Conservation (phyloP, 1,139 yeast genomes). For the Chernovozyma aurita region DNA sequence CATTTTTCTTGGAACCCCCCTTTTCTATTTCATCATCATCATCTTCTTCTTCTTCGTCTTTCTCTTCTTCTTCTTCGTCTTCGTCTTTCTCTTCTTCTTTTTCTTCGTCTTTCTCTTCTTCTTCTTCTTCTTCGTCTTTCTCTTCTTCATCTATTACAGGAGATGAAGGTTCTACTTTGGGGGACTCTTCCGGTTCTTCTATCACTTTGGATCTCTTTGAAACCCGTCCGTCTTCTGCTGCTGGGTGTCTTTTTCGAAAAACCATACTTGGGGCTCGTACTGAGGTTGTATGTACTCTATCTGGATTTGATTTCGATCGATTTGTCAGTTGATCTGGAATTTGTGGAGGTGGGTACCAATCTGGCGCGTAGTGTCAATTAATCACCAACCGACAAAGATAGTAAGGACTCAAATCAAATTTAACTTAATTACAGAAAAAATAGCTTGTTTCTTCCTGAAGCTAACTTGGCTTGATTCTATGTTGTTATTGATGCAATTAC, state of each 20-base stretch:
- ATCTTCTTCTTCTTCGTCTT: constrained; percentile 10
- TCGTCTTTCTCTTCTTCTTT: constrained; percentile 17
- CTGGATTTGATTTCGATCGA: too few relatives aligned
- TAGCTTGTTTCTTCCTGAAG: too few relatives aligned
- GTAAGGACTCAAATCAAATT: too few relatives aligned
- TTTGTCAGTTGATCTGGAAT: too few relatives aligned
- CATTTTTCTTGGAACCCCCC: constrained; percentile 17
- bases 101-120: constrained; percentile 11
- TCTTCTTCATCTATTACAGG: constrained; percentile 11
- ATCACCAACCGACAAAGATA: too few relatives aligned
- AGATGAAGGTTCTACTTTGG: constrained; percentile 10
- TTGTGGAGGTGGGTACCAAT: too few relatives aligned
- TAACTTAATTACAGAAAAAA: too few relatives aligned
- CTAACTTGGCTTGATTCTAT: too few relatives aligned
- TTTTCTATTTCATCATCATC: constrained; percentile 15
- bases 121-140: constrained; percentile 10
- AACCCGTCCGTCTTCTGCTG: constrained; percentile 23
- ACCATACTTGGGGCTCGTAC: constrained; percentile 5
- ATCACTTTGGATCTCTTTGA: constrained; percentile 26
- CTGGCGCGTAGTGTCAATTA: too few relatives aligned
- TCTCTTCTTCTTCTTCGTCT: constrained; percentile 13
- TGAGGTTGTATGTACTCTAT: too few relatives aligned
- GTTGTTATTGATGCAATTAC: too few relatives aligned
- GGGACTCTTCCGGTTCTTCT: constrained; percentile 9
- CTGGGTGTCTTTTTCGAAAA: constrained; percentile 8